These are phyloP conservation scores for Colletotrichum abscissum DNA, from an alignment of 2,329 filamentous ascomycete species.

Conservation along the genomic window DNA sequence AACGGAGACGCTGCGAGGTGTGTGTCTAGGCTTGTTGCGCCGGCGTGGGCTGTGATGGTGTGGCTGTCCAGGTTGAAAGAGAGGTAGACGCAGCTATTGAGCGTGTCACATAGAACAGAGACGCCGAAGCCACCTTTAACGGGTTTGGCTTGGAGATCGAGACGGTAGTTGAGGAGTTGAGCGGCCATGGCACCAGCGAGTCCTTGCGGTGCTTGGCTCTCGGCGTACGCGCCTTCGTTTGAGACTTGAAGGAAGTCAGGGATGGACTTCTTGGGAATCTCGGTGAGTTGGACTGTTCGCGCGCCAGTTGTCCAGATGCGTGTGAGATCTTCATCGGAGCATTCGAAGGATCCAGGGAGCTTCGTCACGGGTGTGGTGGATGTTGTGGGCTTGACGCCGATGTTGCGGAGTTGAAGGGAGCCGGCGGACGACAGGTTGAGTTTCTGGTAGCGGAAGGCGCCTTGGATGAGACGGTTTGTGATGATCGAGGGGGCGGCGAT, in stretches of 20 bases:
- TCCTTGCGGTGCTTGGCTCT: conserved; percentile 42
- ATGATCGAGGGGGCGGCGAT: conserved; percentile 40
- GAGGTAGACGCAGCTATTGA: conserved; percentile 45
- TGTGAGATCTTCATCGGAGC: conserved; percentile 42
- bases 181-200: conserved; percentile 35
- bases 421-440: conserved; percentile 48
- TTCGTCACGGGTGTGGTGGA: conserved; percentile 39
- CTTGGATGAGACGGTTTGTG: conserved; percentile 47
- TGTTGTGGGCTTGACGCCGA: conserved; percentile 42
- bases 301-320: conserved; percentile 45
- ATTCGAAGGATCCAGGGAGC: conserved; percentile 43
- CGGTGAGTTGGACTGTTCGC: conserved; percentile 45
- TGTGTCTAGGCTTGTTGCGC: conserved; percentile 30
- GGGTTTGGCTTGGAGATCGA: conserved; percentile 43
- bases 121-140: conserved; percentile 43
- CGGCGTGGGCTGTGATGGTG: conserved; percentile 33
- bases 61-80: conserved; percentile 38
- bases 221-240: conserved; percentile 42
- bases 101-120: conserved; percentile 43
- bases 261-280: conserved; percentile 41
- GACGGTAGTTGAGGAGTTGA: conserved; percentile 38
- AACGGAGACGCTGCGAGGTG: background rate
- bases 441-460: conserved; percentile 49
- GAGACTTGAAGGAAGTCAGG: conserved; percentile 43
- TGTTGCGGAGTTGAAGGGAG: conserved; percentile 39